phyloP scores from a whole-genome alignment of 169 alveolate species.

The Neospora caninum region DNA sequence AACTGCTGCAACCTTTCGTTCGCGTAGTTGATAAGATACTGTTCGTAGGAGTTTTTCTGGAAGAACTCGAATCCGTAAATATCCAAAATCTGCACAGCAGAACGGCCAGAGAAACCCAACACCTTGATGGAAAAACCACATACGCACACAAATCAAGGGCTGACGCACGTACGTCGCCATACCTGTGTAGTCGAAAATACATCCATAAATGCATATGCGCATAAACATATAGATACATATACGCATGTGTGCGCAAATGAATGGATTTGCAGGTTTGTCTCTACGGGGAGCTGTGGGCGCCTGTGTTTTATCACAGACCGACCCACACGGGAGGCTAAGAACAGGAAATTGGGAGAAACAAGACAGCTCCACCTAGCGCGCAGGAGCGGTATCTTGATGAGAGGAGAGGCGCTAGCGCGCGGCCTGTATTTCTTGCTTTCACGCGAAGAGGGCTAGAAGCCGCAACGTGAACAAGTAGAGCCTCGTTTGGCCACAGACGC shows the following conservation, averaged over 20 bases:
- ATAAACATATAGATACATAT: background rate
- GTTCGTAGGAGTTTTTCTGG: slow-evolving; percentile 86
- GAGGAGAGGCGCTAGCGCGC: too few species aligned
- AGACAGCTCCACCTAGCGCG: background rate
- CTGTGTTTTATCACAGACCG: background rate
- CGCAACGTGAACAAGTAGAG: too few species aligned
- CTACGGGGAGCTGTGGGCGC: background rate
- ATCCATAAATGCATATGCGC: background rate
- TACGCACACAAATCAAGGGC: background rate
- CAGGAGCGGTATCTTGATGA: too few species aligned
- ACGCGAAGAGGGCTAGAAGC: too few species aligned
- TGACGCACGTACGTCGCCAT: too few species aligned
- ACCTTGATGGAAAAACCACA: background rate
- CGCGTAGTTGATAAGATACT: slow-evolving; percentile 87
- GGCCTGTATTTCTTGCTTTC: too few species aligned
- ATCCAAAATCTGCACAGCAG: slow-evolving; percentile 73
- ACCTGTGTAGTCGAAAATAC: too few species aligned
- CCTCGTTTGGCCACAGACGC: too few species aligned
- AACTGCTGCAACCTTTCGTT: slow-evolving; percentile 90
- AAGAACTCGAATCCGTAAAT: slow-evolving; percentile 91
- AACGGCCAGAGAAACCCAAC: background rate
- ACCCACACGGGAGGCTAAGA: too few species aligned
- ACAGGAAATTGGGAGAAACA: too few species aligned
- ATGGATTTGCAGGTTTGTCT: background rate
- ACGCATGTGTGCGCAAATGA: background rate